Evolutionary conservation across 371 early-diverging fungal genomes (phyloP).

Genomic region (Mucor mucedo): DNA sequence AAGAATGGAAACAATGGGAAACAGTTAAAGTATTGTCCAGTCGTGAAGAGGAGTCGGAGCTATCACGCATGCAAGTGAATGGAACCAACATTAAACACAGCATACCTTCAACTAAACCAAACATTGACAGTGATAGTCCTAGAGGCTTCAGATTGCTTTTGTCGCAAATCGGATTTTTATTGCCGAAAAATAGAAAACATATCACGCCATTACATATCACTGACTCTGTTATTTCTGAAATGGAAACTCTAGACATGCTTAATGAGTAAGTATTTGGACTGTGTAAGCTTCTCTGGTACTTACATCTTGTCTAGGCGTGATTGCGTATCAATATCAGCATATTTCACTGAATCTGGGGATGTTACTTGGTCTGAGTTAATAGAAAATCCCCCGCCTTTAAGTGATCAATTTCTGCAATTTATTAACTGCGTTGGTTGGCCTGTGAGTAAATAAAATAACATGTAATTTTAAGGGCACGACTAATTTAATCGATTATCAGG

Average conservation of each 20-base stretch:
- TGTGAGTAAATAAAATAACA: conserved; percentile 36
- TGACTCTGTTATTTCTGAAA: conserved; percentile 65
- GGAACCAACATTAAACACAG: neutral
- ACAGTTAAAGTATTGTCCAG: conserved; percentile 35
- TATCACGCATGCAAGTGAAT: conserved; percentile 1
- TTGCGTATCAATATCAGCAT: conserved; percentile 68
- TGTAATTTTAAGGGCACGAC: neutral
- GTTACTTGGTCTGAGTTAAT: conserved; percentile 61
- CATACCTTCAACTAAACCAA: conserved; percentile 1
- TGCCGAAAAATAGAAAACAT: conserved; percentile 59
- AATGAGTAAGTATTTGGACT: conserved; percentile 61
- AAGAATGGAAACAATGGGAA: conserved; percentile 44
- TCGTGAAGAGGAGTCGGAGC: conserved; percentile 29
- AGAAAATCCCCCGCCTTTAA: conserved; percentile 51
- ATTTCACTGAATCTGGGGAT: conserved; percentile 64
- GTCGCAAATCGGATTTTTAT: conserved; percentile 68
- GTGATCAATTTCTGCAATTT: conserved; percentile 70
- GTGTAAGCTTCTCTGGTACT: neutral
- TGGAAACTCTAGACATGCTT: conserved; percentile 68
- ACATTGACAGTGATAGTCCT: conserved; percentile 39
- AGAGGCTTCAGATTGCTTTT: conserved; percentile 67
- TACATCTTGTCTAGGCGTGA: conserved; percentile 61
- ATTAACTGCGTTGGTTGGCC: conserved; percentile 76
- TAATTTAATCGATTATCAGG: conserved; percentile 26
- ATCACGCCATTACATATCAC: conserved; percentile 67